Percentiles rank a stretch among this genome's conserved stretches.
phyloP scores from a whole-genome alignment of 192 early-diverging fungal genomes.

The Gamsiella multidivaricata region DNA sequence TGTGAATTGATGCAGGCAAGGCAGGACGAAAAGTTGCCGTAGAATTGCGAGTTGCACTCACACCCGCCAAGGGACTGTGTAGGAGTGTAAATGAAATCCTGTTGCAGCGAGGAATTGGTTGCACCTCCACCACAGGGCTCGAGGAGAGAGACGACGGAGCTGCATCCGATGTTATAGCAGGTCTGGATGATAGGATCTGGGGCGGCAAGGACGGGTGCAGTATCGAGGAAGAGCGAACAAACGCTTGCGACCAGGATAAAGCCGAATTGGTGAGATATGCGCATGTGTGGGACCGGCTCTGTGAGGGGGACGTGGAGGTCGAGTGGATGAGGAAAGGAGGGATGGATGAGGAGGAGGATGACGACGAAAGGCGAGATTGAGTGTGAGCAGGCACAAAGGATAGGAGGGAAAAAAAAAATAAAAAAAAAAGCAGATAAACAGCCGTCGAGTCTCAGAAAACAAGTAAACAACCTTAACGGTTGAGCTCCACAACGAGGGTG shows the following conservation, averaged over 20 bases:
- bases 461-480: too few species aligned
- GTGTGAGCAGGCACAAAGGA: background rate
- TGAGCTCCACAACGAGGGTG: too few species aligned
- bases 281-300: too few species aligned
- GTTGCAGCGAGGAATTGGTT: constrained; percentile 36
- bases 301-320: too few species aligned
- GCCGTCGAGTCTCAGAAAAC: too few species aligned
- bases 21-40: constrained; percentile 22
- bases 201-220: background rate
- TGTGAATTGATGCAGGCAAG: constrained; percentile 41
- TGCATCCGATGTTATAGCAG: constrained; percentile 23
- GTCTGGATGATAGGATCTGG: constrained; percentile 22
- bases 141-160: constrained; percentile 16
- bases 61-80: constrained; percentile 39
- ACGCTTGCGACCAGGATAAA: background rate
- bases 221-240: background rate
- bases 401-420: background rate
- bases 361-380: background rate
- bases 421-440: background rate
- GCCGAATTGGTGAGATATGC: background rate
- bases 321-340: background rate
- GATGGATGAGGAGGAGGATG: background rate
- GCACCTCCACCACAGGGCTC: constrained; percentile 45
- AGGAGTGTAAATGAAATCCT: constrained; percentile 40
- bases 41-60: constrained; percentile 39